These are phyloP conservation scores for Syzygium aqueum DNA, from an alignment of 345 rosid species.

Conservation along the genomic window DNA sequence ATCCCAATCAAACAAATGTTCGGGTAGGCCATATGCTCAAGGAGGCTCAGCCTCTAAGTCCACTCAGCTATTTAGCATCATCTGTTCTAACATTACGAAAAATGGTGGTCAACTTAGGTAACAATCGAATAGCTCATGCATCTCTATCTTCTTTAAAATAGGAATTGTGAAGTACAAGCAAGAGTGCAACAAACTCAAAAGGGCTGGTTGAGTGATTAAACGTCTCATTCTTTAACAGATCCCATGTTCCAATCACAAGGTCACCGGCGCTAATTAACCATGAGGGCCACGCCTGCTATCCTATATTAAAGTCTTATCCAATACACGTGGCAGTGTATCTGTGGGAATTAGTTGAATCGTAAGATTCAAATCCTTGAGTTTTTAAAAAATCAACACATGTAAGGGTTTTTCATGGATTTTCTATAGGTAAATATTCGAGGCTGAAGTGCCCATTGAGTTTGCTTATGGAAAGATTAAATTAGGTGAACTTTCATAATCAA, in stretches of 20 bases:
- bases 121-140: neutral
- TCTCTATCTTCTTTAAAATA: neutral
- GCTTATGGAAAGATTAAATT: too few relatives aligned
- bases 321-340: neutral
- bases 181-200: neutral
- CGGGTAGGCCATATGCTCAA: neutral
- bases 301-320: neutral
- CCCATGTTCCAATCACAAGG: neutral
- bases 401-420: too few relatives aligned
- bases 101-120: neutral
- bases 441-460: neutral
- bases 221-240: neutral
- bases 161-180: neutral
- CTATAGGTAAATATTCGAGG: neutral
- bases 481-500: too few relatives aligned
- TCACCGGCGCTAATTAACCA: neutral
- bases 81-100: neutral
- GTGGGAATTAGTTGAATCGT: neutral
- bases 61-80: neutral
- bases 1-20: too few relatives aligned
- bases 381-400: too few relatives aligned
- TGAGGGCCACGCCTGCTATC: neutral
- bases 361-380: neutral
- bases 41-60: neutral
- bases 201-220: neutral